These are phyloP conservation scores for Nannizzia gypsea DNA, from an alignment of 2,329 filamentous ascomycete genomes.

Conservation along the genomic window DNA sequence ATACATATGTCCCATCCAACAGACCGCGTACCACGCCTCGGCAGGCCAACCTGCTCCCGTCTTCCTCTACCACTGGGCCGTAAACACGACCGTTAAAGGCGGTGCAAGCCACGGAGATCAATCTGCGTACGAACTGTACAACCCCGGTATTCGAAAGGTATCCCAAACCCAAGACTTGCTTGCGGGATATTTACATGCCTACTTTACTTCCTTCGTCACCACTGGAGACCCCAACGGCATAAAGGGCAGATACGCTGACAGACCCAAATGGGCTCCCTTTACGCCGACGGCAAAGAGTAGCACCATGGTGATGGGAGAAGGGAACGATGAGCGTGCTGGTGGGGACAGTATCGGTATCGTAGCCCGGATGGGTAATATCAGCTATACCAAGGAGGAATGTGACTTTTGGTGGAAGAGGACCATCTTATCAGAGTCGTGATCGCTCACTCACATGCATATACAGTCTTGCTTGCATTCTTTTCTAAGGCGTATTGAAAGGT, in stretches of 20 bases:
- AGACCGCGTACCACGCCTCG: constrained; percentile 34
- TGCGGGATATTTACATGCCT: constrained; percentile 35
- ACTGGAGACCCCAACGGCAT: constrained; percentile 36
- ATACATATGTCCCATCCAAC: constrained; percentile 39
- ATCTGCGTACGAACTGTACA: constrained; percentile 38
- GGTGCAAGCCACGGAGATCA: constrained; percentile 42
- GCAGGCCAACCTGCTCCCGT: constrained; percentile 27
- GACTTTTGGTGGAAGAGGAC: constrained; percentile 35
- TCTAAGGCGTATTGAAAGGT: not conserved
- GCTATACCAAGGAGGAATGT: constrained; percentile 35
- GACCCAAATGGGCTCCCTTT: constrained; percentile 31
- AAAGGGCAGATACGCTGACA: constrained; percentile 18
- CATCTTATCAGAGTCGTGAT: constrained; percentile 14
- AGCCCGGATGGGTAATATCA: constrained; percentile 32
- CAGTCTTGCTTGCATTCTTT: not conserved
- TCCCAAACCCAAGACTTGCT: constrained; percentile 34
- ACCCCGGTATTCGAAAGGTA: constrained; percentile 23
- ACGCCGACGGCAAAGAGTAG: constrained; percentile 17
- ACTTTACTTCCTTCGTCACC: constrained; percentile 40
- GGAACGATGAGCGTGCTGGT: constrained; percentile 40
- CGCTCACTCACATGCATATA: not conserved
- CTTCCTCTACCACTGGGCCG: constrained; percentile 45
- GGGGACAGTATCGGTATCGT: constrained; percentile 28
- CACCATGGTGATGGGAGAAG: constrained; percentile 38
- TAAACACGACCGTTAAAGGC: constrained; percentile 33